Evolutionary conservation across 495 filamentous ascomycete species (phyloP).

Genomic region (Jackrogersella multiformis): DNA sequence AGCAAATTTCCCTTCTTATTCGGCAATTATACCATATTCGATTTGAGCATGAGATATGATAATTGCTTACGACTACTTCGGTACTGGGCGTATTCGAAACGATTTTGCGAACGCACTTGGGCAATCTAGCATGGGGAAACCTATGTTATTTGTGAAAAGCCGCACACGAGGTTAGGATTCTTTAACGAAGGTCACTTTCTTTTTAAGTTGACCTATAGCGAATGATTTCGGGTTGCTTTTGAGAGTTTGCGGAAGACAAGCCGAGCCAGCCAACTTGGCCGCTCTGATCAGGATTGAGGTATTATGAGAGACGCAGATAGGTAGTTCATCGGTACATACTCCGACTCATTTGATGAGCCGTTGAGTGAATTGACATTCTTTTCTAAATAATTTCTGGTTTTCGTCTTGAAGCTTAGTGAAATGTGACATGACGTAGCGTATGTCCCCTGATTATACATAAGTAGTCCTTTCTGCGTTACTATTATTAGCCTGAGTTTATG

Average conservation of each 20-base stretch:
- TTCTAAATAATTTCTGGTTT: background rate
- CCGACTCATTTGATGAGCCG: background rate
- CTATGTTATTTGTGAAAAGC: background rate
- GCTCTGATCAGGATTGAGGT: slow-evolving; percentile 19
- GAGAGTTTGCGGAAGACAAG: background rate
- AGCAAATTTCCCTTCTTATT: background rate
- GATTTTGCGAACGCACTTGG: background rate
- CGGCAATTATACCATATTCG: background rate
- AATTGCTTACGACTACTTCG: slow-evolving; percentile 1
- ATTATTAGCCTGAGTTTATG: too few relatives aligned
- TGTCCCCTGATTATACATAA: too few relatives aligned
- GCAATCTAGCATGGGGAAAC: background rate
- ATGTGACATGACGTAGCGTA: background rate
- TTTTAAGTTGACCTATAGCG: background rate
- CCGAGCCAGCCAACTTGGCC: slow-evolving; percentile 39
- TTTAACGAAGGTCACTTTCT: slow-evolving; percentile 5
- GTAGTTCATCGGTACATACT: slow-evolving; percentile 6
- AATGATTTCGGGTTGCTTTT: slow-evolving; percentile 11
- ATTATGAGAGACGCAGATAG: too few relatives aligned
- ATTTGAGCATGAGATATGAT: slow-evolving; percentile 1
- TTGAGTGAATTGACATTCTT: slow-evolving; percentile 14
- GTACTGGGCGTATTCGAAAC: background rate
- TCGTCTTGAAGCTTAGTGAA: background rate
- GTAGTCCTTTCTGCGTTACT: too few relatives aligned
- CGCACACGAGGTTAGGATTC: slow-evolving; percentile 6